Conservation (phyloP, 2,329 filamentous ascomycete genomes). For the Tolypocladium amazonense region DNA sequence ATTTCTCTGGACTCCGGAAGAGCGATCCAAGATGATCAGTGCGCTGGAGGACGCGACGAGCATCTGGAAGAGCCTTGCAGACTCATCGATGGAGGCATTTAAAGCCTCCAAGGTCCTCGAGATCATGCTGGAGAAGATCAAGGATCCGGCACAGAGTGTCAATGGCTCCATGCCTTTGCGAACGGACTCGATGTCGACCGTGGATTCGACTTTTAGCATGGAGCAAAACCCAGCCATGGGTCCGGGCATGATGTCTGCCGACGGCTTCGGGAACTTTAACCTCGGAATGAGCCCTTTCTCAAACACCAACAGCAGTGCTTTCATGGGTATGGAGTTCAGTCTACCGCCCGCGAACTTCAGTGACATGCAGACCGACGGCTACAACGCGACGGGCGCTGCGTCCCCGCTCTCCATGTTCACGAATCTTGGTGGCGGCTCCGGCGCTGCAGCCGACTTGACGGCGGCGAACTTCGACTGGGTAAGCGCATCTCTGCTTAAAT, state of each 20-base stretch:
- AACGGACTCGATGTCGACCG: constrained; percentile 13
- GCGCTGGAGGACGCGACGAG: constrained; percentile 60
- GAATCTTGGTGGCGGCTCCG: constrained; percentile 23
- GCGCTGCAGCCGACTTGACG: constrained; percentile 29
- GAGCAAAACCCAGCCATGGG: constrained; percentile 15
- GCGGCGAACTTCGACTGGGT: constrained; percentile 49
- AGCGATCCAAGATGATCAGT: constrained; percentile 64
- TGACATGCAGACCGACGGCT: constrained; percentile 19
- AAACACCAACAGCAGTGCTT: constrained; percentile 27
- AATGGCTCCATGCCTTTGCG: constrained; percentile 5
- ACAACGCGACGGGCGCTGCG: constrained; percentile 14
- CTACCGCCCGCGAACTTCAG: constrained; percentile 17
- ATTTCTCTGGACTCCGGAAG: constrained; percentile 45
- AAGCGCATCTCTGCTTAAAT: constrained; percentile 14
- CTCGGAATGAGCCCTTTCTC: constrained; percentile 17
- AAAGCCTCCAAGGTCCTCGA: constrained; percentile 76
- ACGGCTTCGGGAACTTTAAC: constrained; percentile 15
- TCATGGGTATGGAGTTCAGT: constrained; percentile 33
- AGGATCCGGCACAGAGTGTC: constrained; percentile 10
- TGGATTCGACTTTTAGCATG: constrained; percentile 30
- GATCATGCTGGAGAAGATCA: constrained; percentile 75
- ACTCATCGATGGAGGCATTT: constrained; percentile 78
- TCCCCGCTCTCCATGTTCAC: constrained; percentile 46
- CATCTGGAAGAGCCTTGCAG: constrained; percentile 72
- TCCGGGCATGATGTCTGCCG: constrained; percentile 13